A percentile compares a stretch with the other conserved stretches of the same genome.
These are phyloP conservation scores for Brassica napus DNA, from an alignment of 345 rosid genomes.

Conservation along the genomic window DNA sequence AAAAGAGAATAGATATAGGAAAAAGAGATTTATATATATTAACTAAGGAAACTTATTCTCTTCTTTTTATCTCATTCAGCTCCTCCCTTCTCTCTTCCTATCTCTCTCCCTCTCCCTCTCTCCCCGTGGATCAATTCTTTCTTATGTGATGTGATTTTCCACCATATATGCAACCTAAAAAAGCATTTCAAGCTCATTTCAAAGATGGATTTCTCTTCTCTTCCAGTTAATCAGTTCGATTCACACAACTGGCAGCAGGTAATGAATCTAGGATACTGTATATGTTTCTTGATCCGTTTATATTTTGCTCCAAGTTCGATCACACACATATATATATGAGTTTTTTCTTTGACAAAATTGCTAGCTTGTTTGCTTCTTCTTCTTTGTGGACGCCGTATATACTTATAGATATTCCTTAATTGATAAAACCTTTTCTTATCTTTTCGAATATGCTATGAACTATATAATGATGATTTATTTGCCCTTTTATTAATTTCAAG, in stretches of 20 bases:
- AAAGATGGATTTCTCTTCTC: conserved; percentile 41
- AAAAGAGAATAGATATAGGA: neutral
- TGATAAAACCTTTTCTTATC: neutral
- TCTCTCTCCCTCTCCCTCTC: neutral
- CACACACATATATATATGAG: neutral
- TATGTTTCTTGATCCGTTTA: conserved; percentile 17
- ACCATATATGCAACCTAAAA: conserved; percentile 28
- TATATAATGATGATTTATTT: neutral
- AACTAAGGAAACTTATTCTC: conserved; percentile 32
- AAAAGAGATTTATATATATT: conserved; percentile 5
- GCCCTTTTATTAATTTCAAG: conserved; percentile 3
- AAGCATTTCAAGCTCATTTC: neutral
- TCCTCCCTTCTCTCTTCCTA: neutral
- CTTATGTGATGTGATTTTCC: conserved; percentile 34
- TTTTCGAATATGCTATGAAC: conserved; percentile 31
- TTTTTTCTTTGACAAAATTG: conserved; percentile 11
- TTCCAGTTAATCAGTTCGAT: conserved; percentile 36
- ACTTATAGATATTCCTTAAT: conserved; percentile 26
- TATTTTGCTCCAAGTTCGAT: conserved; percentile 15
- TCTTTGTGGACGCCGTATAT: conserved; percentile 18
- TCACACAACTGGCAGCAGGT: conserved; percentile 42
- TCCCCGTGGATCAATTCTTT: conserved; percentile 26
- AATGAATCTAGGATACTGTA: conserved; percentile 11
- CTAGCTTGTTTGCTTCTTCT: conserved; percentile 3
- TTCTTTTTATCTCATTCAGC: conserved; percentile 39